Evolutionary conservation across 2,329 filamentous ascomycete species (phyloP).

Genomic region (Hyphodiscus sp.): DNA sequence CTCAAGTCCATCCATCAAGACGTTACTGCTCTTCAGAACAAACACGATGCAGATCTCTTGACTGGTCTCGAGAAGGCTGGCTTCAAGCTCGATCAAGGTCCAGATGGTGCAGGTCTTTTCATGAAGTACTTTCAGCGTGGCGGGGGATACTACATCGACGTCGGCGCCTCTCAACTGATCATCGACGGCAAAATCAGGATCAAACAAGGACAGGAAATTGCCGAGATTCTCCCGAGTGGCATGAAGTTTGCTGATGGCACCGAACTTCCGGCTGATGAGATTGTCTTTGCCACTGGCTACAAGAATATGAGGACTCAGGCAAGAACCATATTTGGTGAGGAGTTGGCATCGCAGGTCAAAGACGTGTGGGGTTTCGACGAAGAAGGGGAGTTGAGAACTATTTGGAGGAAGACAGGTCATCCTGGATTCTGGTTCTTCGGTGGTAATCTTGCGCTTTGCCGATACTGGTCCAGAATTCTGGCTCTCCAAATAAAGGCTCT

Average conservation of each 20-base stretch:
- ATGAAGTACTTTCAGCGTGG: constrained; percentile 56
- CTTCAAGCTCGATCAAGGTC: constrained; percentile 52
- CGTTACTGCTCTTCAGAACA: constrained; percentile 33
- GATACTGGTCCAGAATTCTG: constrained; percentile 40
- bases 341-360: constrained; percentile 41
- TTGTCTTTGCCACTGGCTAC: constrained; percentile 44
- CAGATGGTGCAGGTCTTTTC: constrained; percentile 46
- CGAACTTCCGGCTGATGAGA: constrained; percentile 43
- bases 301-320: constrained; percentile 47
- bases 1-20: constrained; percentile 52
- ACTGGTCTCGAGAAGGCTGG: constrained; percentile 47
- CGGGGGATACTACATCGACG: constrained; percentile 53
- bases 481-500: constrained; percentile 36
- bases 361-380: constrained; percentile 44
- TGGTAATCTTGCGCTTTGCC: constrained; percentile 42
- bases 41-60: constrained; percentile 34
- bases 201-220: constrained; percentile 40
- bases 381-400: constrained; percentile 41
- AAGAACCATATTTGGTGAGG: constrained; percentile 43
- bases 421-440: constrained; percentile 46
- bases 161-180: constrained; percentile 47
- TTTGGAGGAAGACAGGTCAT: constrained; percentile 41
- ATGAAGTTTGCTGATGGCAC: constrained; percentile 40
- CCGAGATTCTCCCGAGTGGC: constrained; percentile 33
- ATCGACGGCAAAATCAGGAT: constrained; percentile 48